Base-by-base conservation (phyloP, 2,329 filamentous ascomycete species). In the Xylariales sp. region DNA sequence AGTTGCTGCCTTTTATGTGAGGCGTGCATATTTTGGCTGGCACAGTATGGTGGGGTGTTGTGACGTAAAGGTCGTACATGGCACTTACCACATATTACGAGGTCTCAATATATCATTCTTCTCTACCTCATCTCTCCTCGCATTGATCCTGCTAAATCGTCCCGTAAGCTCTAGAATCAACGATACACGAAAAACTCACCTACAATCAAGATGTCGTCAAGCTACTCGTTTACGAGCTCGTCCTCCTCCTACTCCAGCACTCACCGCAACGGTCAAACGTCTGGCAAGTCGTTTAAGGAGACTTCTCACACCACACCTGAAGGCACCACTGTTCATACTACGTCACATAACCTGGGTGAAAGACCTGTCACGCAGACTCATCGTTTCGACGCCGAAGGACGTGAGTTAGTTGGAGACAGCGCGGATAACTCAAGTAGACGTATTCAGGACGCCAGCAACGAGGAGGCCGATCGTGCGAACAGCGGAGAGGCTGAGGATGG, bases 191-290 rank as follows among this genome's bases (percentile, higher is more conserved):
- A n/a, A n/a, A n/a, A 27, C 24, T n/a, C 7, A n/a, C 24, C 24
- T 8, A 27, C n/a, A 8, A 27, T 27, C 24, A 18, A 9, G 25
- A 39, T 20, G 18, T 29, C 31, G 36, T 19, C 38, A 20, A 40
- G 20, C 38, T 40, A 24, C 29, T 40, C 38, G 28, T 40, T 14
- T 14, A 40, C 38, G 12, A 40, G 38, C 29, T 40, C 38, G 5
- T 40, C 38, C 12, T 40, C 38, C 9, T 40, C 38, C 28, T 40
- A 21, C 38, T 40, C 38, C 21, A 40, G 18, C 38, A 40, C 24
- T n/a, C 8, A 18, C 29, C 7, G 14, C 38, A 40, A 40, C 15
- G 38, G 38, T 20, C 38, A 19, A 10, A 24, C 28, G n/a, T 25
- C 14, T n/a, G 38, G 38, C 10, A 28, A 32, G 8, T 22, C 38